Evolutionary conservation across 83 land plant genomes (phyloP).

Genomic region (Picea abies): DNA sequence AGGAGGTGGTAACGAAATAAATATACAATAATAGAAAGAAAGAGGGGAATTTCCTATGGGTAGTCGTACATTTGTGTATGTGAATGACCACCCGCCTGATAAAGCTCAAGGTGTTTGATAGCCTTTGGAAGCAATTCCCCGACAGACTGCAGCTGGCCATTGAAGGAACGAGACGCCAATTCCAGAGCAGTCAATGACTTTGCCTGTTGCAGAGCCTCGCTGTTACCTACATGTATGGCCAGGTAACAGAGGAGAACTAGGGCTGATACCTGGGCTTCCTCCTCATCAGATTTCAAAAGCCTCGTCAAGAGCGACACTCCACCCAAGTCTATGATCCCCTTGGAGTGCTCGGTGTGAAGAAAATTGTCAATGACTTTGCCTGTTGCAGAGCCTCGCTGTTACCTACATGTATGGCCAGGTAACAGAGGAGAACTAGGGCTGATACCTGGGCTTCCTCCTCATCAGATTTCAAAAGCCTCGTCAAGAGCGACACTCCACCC

Average conservation of each 20-base stretch:
- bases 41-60: not conserved
- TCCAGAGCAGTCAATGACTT: conserved; percentile 60
- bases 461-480: conserved; percentile 42
- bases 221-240: conserved; percentile 51
- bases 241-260: conserved; percentile 70
- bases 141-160: conserved; percentile 30
- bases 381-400: conserved; percentile 66
- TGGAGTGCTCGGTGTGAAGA: conserved; percentile 64
- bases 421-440: conserved; percentile 64
- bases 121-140: conserved; percentile 58
- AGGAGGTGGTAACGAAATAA: no score
- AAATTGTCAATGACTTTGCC: conserved; percentile 60
- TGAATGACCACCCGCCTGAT: conserved; percentile 39
- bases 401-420: conserved; percentile 57
- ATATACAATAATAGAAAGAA: no score
- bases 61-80: conserved; percentile 16
- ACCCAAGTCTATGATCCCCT: conserved; percentile 66
- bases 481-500: conserved; percentile 51
- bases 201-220: conserved; percentile 51
- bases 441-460: conserved; percentile 42
- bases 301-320: conserved; percentile 57
- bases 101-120: conserved; percentile 59
- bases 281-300: conserved; percentile 38
- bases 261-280: conserved; percentile 41
- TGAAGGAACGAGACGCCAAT: conserved; percentile 24